phyloP scores from a whole-genome alignment of 169 alveolate genomes.

The Eimeria sp. region DNA sequence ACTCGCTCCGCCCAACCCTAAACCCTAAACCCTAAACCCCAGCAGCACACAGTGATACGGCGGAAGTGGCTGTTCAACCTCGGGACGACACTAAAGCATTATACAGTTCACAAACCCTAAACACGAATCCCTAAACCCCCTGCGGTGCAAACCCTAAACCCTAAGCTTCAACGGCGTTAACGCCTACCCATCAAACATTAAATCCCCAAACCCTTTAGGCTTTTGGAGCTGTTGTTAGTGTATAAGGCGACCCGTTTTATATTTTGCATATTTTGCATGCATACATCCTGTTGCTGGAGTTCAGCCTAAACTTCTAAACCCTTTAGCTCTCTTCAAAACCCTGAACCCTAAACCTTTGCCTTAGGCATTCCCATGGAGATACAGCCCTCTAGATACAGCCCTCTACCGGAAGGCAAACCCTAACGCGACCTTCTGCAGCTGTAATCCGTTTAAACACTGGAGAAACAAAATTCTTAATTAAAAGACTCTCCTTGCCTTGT shows the following conservation, averaged over 20 bases:
- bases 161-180: not conserved
- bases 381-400: not conserved
- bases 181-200: not conserved
- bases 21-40: slow-evolving; percentile 42
- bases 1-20: not conserved
- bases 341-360: not conserved
- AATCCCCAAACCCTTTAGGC: not conserved
- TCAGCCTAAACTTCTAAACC: not conserved
- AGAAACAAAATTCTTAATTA: not conserved
- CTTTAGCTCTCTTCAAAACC: not conserved
- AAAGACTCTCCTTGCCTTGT: not conserved
- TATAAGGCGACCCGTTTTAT: too few species aligned
- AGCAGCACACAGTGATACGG: not conserved
- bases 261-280: too few species aligned
- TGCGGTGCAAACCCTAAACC: not conserved
- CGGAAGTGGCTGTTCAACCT: too few species aligned
- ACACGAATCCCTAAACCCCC: slow-evolving; percentile 23
- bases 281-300: too few species aligned
- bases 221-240: not conserved
- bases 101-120: not conserved
- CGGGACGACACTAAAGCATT: too few species aligned
- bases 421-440: too few species aligned
- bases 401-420: too few species aligned
- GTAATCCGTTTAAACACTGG: too few species aligned
- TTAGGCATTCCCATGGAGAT: not conserved